These are phyloP conservation scores for Micractinium conductrix DNA, from an alignment of 139 green algal species.

Conservation along the genomic window DNA sequence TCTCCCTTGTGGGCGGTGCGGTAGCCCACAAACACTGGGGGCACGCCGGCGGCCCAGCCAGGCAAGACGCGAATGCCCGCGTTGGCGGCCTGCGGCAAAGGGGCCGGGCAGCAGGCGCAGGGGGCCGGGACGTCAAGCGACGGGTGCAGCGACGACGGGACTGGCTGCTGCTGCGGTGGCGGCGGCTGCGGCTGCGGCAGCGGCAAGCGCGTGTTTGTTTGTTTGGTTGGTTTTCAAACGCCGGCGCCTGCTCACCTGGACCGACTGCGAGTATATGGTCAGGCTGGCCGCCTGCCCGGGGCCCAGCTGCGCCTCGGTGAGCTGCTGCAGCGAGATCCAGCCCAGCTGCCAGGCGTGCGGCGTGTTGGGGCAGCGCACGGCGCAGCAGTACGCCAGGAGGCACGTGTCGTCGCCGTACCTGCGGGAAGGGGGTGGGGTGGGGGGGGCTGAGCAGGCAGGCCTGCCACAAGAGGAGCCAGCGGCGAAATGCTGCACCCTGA, in stretches of 20 bases:
- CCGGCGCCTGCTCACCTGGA: no score
- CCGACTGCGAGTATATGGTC: not conserved
- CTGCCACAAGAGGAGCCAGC: not conserved
- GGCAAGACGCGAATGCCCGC: not conserved
- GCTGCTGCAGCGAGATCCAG: not conserved
- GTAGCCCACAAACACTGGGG: not conserved
- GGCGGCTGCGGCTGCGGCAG: no score
- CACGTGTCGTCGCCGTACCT: not conserved
- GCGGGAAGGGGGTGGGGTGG: not conserved
- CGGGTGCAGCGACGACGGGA: no score
- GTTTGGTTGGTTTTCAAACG: no score
- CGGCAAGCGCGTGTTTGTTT: no score
- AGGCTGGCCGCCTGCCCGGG: not conserved
- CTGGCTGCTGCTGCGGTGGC: no score
- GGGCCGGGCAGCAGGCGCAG: no score
- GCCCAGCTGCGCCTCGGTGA: not conserved
- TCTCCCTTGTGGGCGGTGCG: not conserved
- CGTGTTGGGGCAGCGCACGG: not conserved
- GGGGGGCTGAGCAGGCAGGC: no score
- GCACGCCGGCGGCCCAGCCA: not conserved
- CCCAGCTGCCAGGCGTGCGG: slow-evolving; percentile 13
- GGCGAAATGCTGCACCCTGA: no score
- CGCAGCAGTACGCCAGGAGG: not conserved
- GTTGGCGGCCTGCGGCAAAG: not conserved
- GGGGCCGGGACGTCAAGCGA: no score